Percentiles rank a stretch among this genome's conserved stretches.
These are phyloP conservation scores for Serpula lacrymans DNA, from an alignment of 768 basidiomycete genomes.

Conservation along the genomic window DNA sequence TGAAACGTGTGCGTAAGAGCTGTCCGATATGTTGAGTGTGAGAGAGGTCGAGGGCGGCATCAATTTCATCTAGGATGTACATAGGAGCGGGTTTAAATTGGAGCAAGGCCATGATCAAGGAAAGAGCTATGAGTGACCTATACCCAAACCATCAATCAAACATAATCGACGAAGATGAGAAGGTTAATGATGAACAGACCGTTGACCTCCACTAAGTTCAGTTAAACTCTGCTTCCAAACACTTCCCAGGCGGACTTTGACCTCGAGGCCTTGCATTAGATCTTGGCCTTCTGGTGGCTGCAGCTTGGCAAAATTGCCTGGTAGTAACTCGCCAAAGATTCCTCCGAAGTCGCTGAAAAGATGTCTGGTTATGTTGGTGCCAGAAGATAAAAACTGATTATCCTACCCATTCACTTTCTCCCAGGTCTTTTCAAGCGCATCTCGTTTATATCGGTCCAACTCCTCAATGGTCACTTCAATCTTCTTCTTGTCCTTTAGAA, in stretches of 20 bases:
- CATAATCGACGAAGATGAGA: neutral
- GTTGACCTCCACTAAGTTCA: conserved; percentile 94
- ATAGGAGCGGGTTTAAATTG: conserved; percentile 99
- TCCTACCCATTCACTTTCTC: conserved; percentile 88
- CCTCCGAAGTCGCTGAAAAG: conserved; percentile 85
- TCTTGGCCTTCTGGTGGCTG: conserved; percentile 93
- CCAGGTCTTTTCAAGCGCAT: conserved; percentile 94
- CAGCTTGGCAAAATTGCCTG: conserved; percentile 94
- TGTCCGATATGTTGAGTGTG: conserved; percentile 98
- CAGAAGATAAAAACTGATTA: neutral
- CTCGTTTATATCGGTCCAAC: conserved; percentile 90
- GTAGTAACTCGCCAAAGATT: conserved; percentile 93
- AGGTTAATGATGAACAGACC: conserved; percentile 41
- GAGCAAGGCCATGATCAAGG: conserved; percentile 97
- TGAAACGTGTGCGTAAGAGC: conserved; percentile 96
- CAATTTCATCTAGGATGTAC: conserved; percentile 99
- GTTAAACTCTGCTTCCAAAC: conserved; percentile 99
- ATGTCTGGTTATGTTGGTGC: neutral
- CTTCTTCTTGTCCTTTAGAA: conserved; percentile 90
- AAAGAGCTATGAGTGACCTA: conserved; percentile 95
- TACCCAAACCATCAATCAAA: conserved; percentile 3
- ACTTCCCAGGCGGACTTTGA: conserved; percentile 90
- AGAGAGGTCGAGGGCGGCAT: conserved; percentile 93
- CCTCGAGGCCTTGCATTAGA: conserved; percentile 92
- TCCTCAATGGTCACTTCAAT: conserved; percentile 93